Percentiles rank a stretch among this genome's conserved stretches.
Conservation (phyloP, 176 grass and related monocot species). For the Puccinellia tenuiflora region DNA sequence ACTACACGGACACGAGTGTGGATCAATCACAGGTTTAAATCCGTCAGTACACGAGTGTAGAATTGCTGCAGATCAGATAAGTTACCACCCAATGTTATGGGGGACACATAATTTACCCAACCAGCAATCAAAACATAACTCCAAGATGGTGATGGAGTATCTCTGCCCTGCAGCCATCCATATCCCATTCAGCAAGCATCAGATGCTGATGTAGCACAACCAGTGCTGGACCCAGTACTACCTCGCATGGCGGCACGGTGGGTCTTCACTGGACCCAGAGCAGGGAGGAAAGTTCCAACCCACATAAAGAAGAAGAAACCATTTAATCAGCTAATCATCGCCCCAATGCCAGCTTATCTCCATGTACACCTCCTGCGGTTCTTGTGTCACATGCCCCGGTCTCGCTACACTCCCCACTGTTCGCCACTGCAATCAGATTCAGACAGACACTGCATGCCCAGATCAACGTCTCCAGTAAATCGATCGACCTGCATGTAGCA, state of each 20-base stretch:
- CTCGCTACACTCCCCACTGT: background rate
- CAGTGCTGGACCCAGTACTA: background rate
- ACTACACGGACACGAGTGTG: too few relatives aligned
- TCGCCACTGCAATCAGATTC: background rate
- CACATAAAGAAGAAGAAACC: background rate
- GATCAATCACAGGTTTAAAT: too few relatives aligned
- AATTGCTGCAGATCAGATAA: too few relatives aligned
- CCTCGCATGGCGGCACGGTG: background rate
- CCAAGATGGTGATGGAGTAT: background rate
- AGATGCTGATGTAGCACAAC: background rate
- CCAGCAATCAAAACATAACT: too few relatives aligned
- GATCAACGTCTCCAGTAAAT: background rate
- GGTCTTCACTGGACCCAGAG: background rate
- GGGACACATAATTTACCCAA: background rate
- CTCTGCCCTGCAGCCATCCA: background rate
- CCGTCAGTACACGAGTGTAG: too few relatives aligned
- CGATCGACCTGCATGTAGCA: background rate
- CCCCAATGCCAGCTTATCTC: background rate
- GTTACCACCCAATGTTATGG: too few relatives aligned
- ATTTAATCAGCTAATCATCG: background rate
- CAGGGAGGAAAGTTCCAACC: conserved; percentile 1
- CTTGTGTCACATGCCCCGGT: background rate
- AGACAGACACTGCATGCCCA: background rate
- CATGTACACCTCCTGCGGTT: background rate
- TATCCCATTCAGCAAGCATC: background rate